Percentiles rank a stretch among this genome's conserved stretches.
These are phyloP conservation scores for Phytophthora tentaculata DNA, from an alignment of 352 stramenopile species.

Conservation along the genomic window DNA sequence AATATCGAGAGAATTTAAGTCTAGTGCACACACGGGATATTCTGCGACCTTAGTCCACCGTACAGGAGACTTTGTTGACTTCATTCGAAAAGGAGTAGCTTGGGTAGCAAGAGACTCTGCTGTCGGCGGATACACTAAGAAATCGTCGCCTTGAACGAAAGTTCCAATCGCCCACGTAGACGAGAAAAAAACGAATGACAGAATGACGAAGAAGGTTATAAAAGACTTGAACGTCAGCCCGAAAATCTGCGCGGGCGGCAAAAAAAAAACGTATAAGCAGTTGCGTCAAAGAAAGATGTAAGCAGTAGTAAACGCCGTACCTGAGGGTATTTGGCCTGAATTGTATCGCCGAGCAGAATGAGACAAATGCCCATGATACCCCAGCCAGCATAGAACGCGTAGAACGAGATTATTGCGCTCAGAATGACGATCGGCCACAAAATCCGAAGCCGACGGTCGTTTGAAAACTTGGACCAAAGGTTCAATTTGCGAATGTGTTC, in stretches of 20 bases:
- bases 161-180: conserved; percentile 87
- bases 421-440: conserved; percentile 72
- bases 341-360: conserved; percentile 78
- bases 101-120: conserved; percentile 21
- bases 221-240: conserved; percentile 88
- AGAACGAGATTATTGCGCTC: conserved; percentile 86
- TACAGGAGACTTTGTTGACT: conserved; percentile 6
- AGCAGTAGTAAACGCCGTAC: conserved; percentile 19
- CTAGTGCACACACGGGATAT: conserved; percentile 83
- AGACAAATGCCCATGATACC: conserved; percentile 84
- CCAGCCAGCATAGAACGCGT: conserved; percentile 81
- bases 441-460: conserved; percentile 67
- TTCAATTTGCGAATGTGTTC: conserved; percentile 63
- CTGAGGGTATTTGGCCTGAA: conserved; percentile 84
- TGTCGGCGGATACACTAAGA: conserved; percentile 74
- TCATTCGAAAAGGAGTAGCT: conserved; percentile 24
- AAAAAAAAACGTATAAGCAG: conserved; percentile 14
- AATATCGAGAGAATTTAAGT: conserved; percentile 67
- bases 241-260: conserved; percentile 58
- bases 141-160: conserved; percentile 86
- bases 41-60: conserved; percentile 62
- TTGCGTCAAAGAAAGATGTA: not conserved
- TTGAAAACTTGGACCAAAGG: conserved; percentile 83
- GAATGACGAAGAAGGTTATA: conserved; percentile 82
- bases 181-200: conserved; percentile 90